Evolutionary conservation across 2,329 filamentous ascomycete species (phyloP).

Genomic region (Penicillium vulpinum): DNA sequence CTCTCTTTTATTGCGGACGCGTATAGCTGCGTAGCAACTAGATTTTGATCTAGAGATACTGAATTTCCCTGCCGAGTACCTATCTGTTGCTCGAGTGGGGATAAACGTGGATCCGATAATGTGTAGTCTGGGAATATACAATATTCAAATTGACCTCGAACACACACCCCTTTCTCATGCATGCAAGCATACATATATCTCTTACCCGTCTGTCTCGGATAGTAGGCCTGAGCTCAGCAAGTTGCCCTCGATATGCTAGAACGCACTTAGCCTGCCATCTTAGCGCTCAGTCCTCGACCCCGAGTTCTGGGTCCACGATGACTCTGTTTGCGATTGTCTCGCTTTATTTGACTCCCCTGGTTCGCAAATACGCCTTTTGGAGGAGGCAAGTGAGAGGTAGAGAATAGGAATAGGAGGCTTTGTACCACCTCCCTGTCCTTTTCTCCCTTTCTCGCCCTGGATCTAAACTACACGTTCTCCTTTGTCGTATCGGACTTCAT

Average conservation of each 20-base stretch:
- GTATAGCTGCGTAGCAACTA: not conserved
- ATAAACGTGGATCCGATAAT: not conserved
- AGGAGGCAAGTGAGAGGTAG: not conserved
- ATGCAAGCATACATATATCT: conserved; percentile 15
- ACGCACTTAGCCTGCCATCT: not conserved
- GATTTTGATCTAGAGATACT: not conserved
- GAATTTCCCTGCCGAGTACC: not conserved
- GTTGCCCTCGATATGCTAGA: conserved; percentile 12
- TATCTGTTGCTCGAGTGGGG: not conserved
- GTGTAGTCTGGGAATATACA: not conserved
- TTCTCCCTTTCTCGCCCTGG: not conserved
- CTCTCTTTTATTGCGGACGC: not conserved
- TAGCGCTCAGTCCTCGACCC: conserved; percentile 19
- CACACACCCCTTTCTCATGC: conserved; percentile 1
- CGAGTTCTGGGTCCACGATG: not conserved
- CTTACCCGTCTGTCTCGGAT: conserved; percentile 25
- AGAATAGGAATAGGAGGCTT: not conserved
- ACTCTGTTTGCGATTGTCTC: conserved; percentile 11
- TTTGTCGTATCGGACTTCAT: conserved; percentile 7
- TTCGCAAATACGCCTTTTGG: not conserved
- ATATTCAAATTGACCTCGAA: not conserved
- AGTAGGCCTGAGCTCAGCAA: conserved; percentile 16
- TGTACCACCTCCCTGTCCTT: not conserved
- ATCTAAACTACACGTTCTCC: not conserved
- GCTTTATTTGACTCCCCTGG: not conserved